Base-by-base conservation (phyloP, 257 asterid genomes). In the Leptodermis oblonga region DNA sequence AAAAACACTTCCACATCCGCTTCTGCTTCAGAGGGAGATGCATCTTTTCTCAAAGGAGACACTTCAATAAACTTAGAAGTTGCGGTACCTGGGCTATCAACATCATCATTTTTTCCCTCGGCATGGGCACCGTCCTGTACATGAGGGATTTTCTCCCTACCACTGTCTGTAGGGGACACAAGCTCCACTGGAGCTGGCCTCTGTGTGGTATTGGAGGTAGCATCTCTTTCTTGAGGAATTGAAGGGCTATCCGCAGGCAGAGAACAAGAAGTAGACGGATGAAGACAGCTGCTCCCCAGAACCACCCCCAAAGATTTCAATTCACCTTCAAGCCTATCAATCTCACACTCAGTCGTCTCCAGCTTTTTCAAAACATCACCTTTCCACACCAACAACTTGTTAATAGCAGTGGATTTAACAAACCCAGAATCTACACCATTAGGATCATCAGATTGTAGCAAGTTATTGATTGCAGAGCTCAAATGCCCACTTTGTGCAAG, bases 311-410 rank as follows among this genome's bases (percentile, higher is more conserved):
- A 72, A 55, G 82, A 80, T 76, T 81, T 94, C 76, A 87, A 85
- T 77, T 89, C 90, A 65, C 87, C 86, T 79, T 94, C 99, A 74
- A 94, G 95, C 62, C 78, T 80, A 81, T 95, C 99, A 78, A 92
- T 85, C 82, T 89, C 96, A 39, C 89, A 76, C 81, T 89, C 98
- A 28, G 95, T 89, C 76, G 74, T 79, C 85, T 89, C 99, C 70
- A 95, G 68, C 18, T 86, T 89, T 81, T 95, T 95, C 64, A 85
- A 70, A 74, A 84, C 72, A 70, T 84, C 85, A 72, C 71, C 86
- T 83, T 86, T 95, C 95, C 85, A 89, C 31, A 85, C 79, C 65
- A 81, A 43, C 86, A 94, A 76, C 81, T 91, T 92, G 74, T 82
- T 89, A 81, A 83, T 75, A 41, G 92, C 87, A 69, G 92, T 79